Evolutionary conservation across 345 rosid species (phyloP), one percentile per base, ranked within the genome.

Genomic region (Toxicodendron radicans): DNA sequence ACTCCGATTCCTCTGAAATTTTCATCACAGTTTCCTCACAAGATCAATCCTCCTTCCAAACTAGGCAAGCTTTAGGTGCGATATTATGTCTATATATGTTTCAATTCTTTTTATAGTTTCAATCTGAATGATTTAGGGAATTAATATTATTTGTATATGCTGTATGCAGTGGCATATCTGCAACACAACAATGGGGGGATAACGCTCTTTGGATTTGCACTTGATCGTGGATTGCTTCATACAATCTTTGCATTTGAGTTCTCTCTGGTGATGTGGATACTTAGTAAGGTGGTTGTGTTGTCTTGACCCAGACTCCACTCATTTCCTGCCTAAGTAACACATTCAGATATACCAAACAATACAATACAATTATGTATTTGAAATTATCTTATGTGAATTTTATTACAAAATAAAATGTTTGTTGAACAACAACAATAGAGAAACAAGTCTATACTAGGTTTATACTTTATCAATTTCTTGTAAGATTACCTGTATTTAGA

Each of bases 251-350:
- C 94, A 5, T 93, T 91, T 73, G 95, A 90, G 87, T 91, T 90
- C 85, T 91, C 98, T 32, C 77, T 93, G 68, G 95, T 90, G 62
- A 79, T 93, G 75, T 93, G 97, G 98, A 90, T 93, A 66, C 85
- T 91, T 14, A 88, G 97, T 76, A 88, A 91, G 79, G 98, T 89
- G 16, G 92, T 89, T 30, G 94, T 88, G 68, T 80, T 88, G 27
- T 82, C 90, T 70, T 85, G 70, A 80, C 7, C 62, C 54, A 51
- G 5, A 3, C 43, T 38, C 43, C 43, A 38, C 43, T 38, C 43
- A 38, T 38, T 38, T 4, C 7, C 7, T 35, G 1, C 38, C 38
- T n/a, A 6, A 6, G 7, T 3, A 6, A 35, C 38, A 35, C 38
- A 35, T 35, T 35, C 38, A 35, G 7, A 35, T 35, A 35, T 35